phyloP scores from a whole-genome alignment of 768 basidiomycete genomes.

The Collybia nuda region DNA sequence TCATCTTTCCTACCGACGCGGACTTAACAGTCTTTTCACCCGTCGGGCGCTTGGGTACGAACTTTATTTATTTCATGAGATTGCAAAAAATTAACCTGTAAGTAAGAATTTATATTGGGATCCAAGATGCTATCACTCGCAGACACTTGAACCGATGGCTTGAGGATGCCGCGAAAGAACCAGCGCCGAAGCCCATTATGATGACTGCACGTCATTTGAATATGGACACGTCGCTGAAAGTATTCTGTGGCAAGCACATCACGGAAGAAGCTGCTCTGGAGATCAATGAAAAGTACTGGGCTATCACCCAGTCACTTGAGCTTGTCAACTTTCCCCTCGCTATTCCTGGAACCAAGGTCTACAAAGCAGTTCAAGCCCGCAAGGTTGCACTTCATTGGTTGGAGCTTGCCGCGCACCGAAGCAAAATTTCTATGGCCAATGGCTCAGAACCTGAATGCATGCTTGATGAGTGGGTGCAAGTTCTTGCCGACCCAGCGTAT shows the following conservation, averaged over 20 bases:
- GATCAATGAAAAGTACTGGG: constrained; percentile 95
- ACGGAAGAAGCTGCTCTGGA: constrained; percentile 74
- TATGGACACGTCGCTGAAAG: constrained; percentile 95
- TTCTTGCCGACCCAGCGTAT: constrained; percentile 61
- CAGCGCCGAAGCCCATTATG: constrained; percentile 70
- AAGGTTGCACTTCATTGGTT: constrained; percentile 84
- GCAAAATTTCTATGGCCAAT: constrained; percentile 79
- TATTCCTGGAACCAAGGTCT: constrained; percentile 94
- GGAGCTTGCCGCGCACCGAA: constrained; percentile 71
- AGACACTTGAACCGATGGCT: constrained; percentile 79
- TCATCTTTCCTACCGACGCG: constrained; percentile 92
- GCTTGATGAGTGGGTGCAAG: constrained; percentile 88
- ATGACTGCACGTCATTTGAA: constrained; percentile 90
- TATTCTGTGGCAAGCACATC: constrained; percentile 93
- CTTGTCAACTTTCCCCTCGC: constrained; percentile 98
- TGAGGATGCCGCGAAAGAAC: constrained; percentile 44
- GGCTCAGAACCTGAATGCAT: constrained; percentile 85
- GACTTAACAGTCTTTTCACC: constrained; percentile 90
- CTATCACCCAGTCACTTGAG: constrained; percentile 91
- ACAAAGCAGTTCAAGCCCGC: constrained; percentile 88
- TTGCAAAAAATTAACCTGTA: neutral
- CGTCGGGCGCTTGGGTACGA: constrained; percentile 86
- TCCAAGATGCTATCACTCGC: constrained; percentile 83
- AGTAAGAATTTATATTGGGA: constrained; percentile 73
- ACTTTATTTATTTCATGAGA: neutral